phyloP scores from a whole-genome alignment of 768 basidiomycete genomes.

The Rhizopogon vinicolor region DNA sequence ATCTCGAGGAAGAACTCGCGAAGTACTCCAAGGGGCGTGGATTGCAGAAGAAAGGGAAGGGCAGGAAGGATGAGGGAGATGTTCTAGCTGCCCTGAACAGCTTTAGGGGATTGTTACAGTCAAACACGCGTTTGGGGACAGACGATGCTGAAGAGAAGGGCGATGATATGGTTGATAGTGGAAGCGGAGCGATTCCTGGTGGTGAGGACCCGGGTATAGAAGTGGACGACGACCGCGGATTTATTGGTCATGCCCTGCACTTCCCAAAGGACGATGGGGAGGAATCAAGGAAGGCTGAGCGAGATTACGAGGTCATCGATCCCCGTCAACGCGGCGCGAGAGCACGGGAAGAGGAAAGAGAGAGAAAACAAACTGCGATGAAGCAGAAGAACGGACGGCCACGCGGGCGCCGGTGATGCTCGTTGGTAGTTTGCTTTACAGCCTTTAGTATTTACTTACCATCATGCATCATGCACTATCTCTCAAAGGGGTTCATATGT shows the following conservation, averaged over 20 bases:
- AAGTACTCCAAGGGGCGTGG: conserved; percentile 72
- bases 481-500: too few relatives aligned
- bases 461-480: too few relatives aligned
- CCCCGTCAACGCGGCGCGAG: conserved; percentile 67
- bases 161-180: conserved; percentile 9
- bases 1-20: conserved; percentile 75
- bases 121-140: conserved; percentile 28
- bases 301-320: conserved; percentile 89
- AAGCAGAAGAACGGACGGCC: conserved; percentile 17
- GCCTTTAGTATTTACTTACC: too few relatives aligned
- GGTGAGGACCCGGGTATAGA: conserved; percentile 58
- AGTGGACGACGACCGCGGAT: conserved; percentile 73
- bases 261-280: conserved; percentile 80
- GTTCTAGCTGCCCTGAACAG: conserved; percentile 63
- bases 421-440: too few relatives aligned
- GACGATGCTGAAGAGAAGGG: conserved; percentile 14
- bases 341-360: conserved; percentile 76
- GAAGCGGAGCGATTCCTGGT: conserved; percentile 9
- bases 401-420: conserved; percentile 16
- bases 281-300: conserved; percentile 70
- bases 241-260: conserved; percentile 65
- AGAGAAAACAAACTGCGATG: conserved; percentile 42
- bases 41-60: conserved; percentile 50
- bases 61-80: conserved; percentile 67
- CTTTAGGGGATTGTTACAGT: conserved; percentile 69